phyloP scores from a whole-genome alignment of 768 basidiomycete species.

The Boletellus ananiceps region DNA sequence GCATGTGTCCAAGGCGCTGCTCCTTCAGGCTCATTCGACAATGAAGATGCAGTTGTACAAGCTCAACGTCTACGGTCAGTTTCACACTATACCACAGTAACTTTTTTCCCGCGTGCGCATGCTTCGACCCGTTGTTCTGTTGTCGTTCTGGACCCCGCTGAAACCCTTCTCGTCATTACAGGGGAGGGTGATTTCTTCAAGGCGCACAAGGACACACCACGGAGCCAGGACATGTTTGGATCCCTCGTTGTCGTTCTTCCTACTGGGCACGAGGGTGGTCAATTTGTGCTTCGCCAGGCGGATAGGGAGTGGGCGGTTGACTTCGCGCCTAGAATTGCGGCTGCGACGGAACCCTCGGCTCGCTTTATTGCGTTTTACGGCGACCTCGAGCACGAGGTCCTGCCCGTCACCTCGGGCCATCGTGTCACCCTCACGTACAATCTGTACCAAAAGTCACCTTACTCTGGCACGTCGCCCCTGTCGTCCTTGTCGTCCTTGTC shows the following conservation, averaged over 20 bases:
- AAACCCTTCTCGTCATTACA: not conserved
- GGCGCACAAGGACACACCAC: slow-evolving; percentile 46
- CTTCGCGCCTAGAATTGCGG: too few species aligned
- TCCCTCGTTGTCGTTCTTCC: slow-evolving; percentile 49
- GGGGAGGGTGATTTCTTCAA: slow-evolving; percentile 43
- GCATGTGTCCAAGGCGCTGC: slow-evolving; percentile 14
- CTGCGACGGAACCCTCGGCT: slow-evolving; percentile 4
- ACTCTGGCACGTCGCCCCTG: not conserved
- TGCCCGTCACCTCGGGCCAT: slow-evolving; percentile 9
- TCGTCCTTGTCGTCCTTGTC: not conserved
- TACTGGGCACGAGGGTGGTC: slow-evolving; percentile 42
- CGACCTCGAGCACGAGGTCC: slow-evolving; percentile 44
- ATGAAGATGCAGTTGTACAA: slow-evolving; percentile 37
- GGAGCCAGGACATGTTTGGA: slow-evolving; percentile 40
- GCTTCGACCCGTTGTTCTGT: too few species aligned
- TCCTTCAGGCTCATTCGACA: slow-evolving; percentile 21
- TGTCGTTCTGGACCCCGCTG: not conserved
- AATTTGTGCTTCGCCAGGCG: slow-evolving; percentile 34
- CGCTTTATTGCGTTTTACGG: slow-evolving; percentile 39
- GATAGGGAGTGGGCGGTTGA: slow-evolving; percentile 33
- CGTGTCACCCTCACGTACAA: not conserved
- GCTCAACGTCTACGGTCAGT: slow-evolving; percentile 42
- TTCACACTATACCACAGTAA: not conserved
- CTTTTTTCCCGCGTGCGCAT: too few species aligned
- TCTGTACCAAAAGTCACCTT: not conserved